Conservation (phyloP, 2,329 filamentous ascomycete genomes). For the Tolypocladium tundrense region DNA sequence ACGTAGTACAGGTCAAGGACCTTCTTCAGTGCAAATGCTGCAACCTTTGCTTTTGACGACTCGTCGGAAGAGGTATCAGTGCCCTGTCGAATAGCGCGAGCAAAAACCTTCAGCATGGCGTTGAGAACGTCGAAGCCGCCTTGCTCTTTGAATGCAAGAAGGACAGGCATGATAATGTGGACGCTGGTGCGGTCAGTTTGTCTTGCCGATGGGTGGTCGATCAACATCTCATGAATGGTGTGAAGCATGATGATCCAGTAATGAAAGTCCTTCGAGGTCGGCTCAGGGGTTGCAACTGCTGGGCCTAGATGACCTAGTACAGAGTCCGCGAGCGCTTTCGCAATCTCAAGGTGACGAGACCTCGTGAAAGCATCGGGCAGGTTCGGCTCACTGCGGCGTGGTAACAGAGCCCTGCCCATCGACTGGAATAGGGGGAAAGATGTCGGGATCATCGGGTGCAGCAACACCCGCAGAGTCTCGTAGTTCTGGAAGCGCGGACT, state of each 20-base stretch:
- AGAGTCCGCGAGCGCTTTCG: slow-evolving; percentile 59
- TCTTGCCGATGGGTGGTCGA: slow-evolving; percentile 49
- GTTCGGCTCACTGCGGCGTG: slow-evolving; percentile 47
- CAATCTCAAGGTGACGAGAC: slow-evolving; percentile 43
- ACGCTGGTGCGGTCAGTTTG: slow-evolving; percentile 37
- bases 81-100: slow-evolving; percentile 17
- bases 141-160: slow-evolving; percentile 77
- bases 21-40: slow-evolving; percentile 59
- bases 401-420: slow-evolving; percentile 70
- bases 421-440: slow-evolving; percentile 82
- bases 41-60: slow-evolving; percentile 34
- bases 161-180: slow-evolving; percentile 61
- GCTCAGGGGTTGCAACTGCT: slow-evolving; percentile 30
- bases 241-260: slow-evolving; percentile 78
- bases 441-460: slow-evolving; percentile 68
- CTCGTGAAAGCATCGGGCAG: slow-evolving; percentile 49
- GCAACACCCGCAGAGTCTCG: slow-evolving; percentile 61
- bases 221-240: slow-evolving; percentile 65
- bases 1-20: slow-evolving; percentile 74
- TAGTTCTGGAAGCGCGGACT: slow-evolving; percentile 58
- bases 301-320: slow-evolving; percentile 56
- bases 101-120: slow-evolving; percentile 58
- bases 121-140: slow-evolving; percentile 68
- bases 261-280: slow-evolving; percentile 55
- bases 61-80: slow-evolving; percentile 34